phyloP scores from a whole-genome alignment of 108 stramenopile genomes.

The Fragilariopsis cylindrus region DNA sequence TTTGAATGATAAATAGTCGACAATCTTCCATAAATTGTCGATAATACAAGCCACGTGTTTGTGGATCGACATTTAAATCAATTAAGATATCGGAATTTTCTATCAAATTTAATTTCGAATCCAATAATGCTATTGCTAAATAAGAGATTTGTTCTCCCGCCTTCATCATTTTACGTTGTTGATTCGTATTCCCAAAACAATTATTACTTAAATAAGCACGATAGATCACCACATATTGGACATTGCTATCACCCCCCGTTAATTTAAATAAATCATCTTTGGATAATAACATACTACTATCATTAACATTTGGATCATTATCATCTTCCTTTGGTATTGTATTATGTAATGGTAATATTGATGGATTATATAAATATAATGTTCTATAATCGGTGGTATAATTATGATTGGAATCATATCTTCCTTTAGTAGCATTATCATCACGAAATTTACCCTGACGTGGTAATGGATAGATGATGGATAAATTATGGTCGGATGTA shows the following conservation, averaged over 20 bases:
- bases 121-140: conserved; percentile 10
- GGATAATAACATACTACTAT: background rate
- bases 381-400: conserved; percentile 1
- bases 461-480: too few species aligned
- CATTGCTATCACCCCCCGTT: background rate
- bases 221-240: conserved; percentile 5
- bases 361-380: conserved; percentile 9
- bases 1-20: background rate
- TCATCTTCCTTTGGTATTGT: background rate
- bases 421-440: background rate
- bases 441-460: too few species aligned
- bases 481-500: background rate
- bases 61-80: conserved; percentile 6
- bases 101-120: conserved; percentile 5
- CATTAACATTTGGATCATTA: background rate
- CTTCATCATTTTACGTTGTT: conserved; percentile 3
- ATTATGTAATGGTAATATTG: background rate
- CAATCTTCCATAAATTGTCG: background rate
- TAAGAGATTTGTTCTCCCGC: conserved; percentile 16
- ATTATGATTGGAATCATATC: background rate
- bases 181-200: conserved; percentile 8
- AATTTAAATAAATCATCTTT: background rate
- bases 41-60: background rate
- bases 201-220: conserved; percentile 19
- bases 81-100: conserved; percentile 6